Evolutionary conservation across 2,329 filamentous ascomycete species (phyloP).

Genomic region (Simplicillium aogashimaense): DNA sequence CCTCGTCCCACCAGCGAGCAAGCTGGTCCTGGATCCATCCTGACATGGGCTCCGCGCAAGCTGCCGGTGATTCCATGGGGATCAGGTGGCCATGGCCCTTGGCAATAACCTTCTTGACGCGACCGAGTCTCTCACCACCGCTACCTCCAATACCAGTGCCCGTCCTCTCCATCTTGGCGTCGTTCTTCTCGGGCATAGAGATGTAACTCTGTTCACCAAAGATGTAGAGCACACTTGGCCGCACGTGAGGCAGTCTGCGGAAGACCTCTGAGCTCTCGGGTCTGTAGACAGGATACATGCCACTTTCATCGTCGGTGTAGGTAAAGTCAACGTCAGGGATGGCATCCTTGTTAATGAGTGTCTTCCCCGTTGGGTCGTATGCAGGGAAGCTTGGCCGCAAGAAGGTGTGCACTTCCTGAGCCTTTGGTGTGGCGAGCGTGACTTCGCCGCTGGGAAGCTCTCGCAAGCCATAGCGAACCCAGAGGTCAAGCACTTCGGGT

Average conservation of each 20-base stretch:
- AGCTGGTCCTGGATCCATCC: slow-evolving; percentile 49
- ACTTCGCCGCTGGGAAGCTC: slow-evolving; percentile 41
- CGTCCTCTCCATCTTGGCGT: slow-evolving; percentile 53
- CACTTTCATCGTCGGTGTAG: slow-evolving; percentile 21
- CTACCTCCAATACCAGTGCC: slow-evolving; percentile 59
- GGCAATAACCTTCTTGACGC: slow-evolving; percentile 57
- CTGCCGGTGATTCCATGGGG: slow-evolving; percentile 65
- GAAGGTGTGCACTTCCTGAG: slow-evolving; percentile 68
- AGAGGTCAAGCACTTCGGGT: slow-evolving; percentile 57
- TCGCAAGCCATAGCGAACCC: slow-evolving; percentile 61
- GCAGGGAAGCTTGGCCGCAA: slow-evolving; percentile 49
- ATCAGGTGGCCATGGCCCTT: slow-evolving; percentile 67
- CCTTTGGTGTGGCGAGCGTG: slow-evolving; percentile 71
- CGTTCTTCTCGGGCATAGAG: slow-evolving; percentile 36
- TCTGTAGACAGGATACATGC: slow-evolving; percentile 52
- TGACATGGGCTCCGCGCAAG: slow-evolving; percentile 52
- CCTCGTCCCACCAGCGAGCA: slow-evolving; percentile 44
- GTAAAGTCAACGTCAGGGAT: slow-evolving; percentile 35
- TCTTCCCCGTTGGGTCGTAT: slow-evolving; percentile 24
- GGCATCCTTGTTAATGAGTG: slow-evolving; percentile 26
- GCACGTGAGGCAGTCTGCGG: slow-evolving; percentile 45
- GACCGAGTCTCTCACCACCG: slow-evolving; percentile 51
- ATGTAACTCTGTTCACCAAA: slow-evolving; percentile 54
- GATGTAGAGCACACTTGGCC: slow-evolving; percentile 59
- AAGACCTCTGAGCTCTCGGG: slow-evolving; percentile 51